Evolutionary conservation across 2,329 filamentous ascomycete genomes (phyloP), one percentile per base, ranked within the genome.

Genomic region (Rhynchosporium agropyri): DNA sequence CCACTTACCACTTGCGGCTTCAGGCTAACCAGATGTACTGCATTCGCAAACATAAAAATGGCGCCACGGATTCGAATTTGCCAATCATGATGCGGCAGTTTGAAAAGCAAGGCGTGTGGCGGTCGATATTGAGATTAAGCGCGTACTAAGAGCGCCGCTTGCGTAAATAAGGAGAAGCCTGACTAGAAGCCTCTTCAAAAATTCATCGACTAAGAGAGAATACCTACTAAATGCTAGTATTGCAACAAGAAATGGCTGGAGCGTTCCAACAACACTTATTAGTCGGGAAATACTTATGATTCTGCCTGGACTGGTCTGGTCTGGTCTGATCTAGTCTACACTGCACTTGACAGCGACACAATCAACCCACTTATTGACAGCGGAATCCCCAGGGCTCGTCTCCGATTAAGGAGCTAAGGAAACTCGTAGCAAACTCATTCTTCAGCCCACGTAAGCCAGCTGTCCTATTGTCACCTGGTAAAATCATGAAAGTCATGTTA

Each of bases 121-220:
- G 43, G 15, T 6, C 43, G 15, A 31, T 20, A 20, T 20, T 20
- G 20, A 12, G 26, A n/a, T 57, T 20, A 57, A 46, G 49, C 49
- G 12, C 7, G 54, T 38, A n/a, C 36, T 26, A 29, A 50, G 46
- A 31, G 46, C 15, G n/a, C 29, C 38, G 29, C 54, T 31, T 57
- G 54, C 33, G 40, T 57, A n/a, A 31, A 45, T 15, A 38, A 56
- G 38, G 36, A 46, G 40, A 46, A 45, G 54, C 38, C 45, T 45
- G 45, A 57, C 29, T 9, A 45, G 3, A 57, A 57, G 10, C 15
- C 36, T 31, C 33, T 10, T 36, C 33, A 36, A 10, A 36, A 36
- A 36, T 20, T 5, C 33, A 36, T 10, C 33, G 6, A 36, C 5
- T 36, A 36, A 10, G 9, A 36, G 5, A 36, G 33, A 10, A 36